These are phyloP conservation scores for Lasiodiplodia gonubiensis DNA, from an alignment of 2,329 filamentous ascomycete genomes.

Conservation along the genomic window DNA sequence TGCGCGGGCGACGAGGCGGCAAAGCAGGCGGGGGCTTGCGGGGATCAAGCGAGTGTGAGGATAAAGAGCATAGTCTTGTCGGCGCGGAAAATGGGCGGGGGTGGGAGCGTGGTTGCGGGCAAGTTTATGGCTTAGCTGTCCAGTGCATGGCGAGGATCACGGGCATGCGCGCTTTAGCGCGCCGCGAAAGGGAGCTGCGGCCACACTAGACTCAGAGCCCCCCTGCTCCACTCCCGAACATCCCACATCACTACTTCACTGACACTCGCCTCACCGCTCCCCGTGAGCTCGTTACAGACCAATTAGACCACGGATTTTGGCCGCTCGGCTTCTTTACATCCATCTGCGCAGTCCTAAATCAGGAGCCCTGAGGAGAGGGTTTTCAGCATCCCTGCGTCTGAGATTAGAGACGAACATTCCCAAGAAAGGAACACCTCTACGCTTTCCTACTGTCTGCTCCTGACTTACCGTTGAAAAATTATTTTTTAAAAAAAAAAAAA, in stretches of 20 bases:
- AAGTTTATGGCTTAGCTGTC: conserved; percentile 29
- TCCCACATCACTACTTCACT: no score
- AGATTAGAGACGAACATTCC: not conserved
- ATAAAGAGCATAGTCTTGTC: conserved; percentile 14
- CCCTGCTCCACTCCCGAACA: not conserved
- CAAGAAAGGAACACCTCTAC: no score
- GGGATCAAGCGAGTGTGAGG: conserved; percentile 21
- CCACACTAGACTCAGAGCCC: not conserved
- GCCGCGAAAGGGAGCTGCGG: conserved; percentile 23
- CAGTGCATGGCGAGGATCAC: conserved; percentile 18
- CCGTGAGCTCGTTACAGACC: no score
- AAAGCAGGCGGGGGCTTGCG: not conserved
- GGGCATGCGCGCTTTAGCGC: conserved; percentile 22
- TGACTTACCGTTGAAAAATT: no score
- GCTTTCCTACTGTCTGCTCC: no score
- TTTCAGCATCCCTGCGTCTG: not conserved
- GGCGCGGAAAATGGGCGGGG: not conserved
- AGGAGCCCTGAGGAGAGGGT: no score
- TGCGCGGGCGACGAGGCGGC: conserved; percentile 6
- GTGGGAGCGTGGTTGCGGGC: conserved; percentile 9
- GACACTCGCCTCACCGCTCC: no score
- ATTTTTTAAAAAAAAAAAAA: no score
- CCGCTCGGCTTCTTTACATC: no score
- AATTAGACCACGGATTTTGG: no score
- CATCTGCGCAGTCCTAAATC: no score